Evolutionary conservation across 495 filamentous ascomycete species (phyloP), one percentile per base, ranked within the genome.

Genomic region (Aspergillus hancockii): DNA sequence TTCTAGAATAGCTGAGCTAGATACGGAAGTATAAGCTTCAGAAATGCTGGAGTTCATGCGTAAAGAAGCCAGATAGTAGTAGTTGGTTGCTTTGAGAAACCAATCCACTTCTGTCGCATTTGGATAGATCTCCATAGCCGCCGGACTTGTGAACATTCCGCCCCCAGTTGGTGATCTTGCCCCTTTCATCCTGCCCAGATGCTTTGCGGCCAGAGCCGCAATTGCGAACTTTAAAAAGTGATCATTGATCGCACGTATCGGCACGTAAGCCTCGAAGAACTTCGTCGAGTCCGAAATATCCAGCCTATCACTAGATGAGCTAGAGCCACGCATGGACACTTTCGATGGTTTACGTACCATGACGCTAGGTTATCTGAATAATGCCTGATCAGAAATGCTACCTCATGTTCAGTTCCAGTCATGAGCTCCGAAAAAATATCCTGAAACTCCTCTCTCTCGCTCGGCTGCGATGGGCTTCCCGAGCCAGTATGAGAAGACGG

Each of bases 81-180:
- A 79, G 49, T 77, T 78, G 25, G 70, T 69, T 16, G 70, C 74
- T 49, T 79, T 79, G 30, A 76, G 64, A 28, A 69, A 71, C 76
- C 76, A 79, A 38, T 79, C 75, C 5, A 72, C 70, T 18, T 73
- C 60, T 12, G 59, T 55, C 0, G 71, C 52, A 57, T 76, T 77
- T 9, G 74, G 74, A 49, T 79, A 79, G 8, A 54, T 62, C 58
- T 79, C 70, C 19, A 70, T 76, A 0, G 64, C 74, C 5, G 75
- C 69, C 21, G 71, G 69, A 22, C 66, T 75, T 5, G 70, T 71
- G 21, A 66, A 67, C 54, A 75, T 67, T 8, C 69, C 70, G 13
- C 64, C 65, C 1, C 47, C 61, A 1, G 45, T 54, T 18, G 58
- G 38, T 10, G 54, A 50, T 31, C 65, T 75, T 25, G 59, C 61